Conservation (phyloP, 2,329 filamentous ascomycete genomes). For the Scortechinia acanthostroma region DNA sequence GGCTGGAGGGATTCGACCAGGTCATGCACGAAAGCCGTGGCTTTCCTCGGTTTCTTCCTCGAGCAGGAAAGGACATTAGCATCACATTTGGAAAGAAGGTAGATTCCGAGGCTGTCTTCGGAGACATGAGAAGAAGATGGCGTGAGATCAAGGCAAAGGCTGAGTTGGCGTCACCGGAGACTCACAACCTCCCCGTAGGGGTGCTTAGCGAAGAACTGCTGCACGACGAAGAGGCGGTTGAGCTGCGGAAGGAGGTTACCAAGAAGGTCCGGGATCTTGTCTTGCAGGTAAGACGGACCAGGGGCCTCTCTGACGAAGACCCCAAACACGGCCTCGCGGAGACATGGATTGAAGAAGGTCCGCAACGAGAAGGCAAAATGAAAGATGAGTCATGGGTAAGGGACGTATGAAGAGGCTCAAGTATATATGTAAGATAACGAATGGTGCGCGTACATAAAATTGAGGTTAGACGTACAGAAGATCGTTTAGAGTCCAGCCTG, state of each 20-base stretch:
- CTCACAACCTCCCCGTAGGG: neutral
- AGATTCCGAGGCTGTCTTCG: slow-evolving; percentile 69
- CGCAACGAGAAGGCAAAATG: neutral
- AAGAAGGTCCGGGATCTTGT: slow-evolving; percentile 73
- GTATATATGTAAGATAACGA: too few species aligned
- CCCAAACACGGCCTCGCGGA: neutral
- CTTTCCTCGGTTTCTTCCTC: slow-evolving; percentile 76
- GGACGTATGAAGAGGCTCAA: neutral
- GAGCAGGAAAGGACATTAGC: slow-evolving; percentile 62
- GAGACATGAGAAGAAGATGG: slow-evolving; percentile 72
- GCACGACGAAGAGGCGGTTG: slow-evolving; percentile 67
- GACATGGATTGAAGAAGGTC: neutral
- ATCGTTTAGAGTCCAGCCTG: too few species aligned
- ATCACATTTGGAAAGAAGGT: slow-evolving; percentile 75
- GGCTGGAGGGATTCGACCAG: slow-evolving; percentile 81
- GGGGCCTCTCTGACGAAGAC: slow-evolving; percentile 41
- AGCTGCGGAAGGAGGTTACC: slow-evolving; percentile 74
- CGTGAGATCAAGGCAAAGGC: slow-evolving; percentile 51
- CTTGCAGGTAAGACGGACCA: slow-evolving; percentile 63
- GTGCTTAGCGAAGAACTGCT: slow-evolving; percentile 44
- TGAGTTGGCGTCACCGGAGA: slow-evolving; percentile 6
- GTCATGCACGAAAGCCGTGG: slow-evolving; percentile 79
- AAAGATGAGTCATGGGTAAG: slow-evolving; percentile 1
- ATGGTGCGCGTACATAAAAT: too few species aligned
- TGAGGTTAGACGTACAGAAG: too few species aligned